Base-by-base conservation (phyloP, 2,329 filamentous ascomycete species). In the Neofusicoccum laricinum region DNA sequence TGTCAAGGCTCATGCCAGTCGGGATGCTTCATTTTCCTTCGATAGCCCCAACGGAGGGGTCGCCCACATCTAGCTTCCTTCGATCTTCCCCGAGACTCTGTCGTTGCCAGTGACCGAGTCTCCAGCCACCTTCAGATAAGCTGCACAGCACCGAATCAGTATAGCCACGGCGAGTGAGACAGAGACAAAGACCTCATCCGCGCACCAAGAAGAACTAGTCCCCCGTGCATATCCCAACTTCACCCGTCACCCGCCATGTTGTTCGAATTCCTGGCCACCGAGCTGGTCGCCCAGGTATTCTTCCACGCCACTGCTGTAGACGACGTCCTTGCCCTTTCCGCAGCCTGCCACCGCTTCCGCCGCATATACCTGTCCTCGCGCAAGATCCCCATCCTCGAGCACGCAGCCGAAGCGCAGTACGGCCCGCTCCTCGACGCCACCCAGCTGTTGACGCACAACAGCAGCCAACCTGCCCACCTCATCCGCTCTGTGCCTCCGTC, bases 381-480 rank as follows among this genome's bases (percentile, higher is more conserved):
- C 69, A 83, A 83, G 68, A 77, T 87, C 17, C 69, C 78, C 59
- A 85, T 87, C 61, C 80, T 88, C 62, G 78, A 81, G 65, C 71
- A 77, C 58, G 84, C 80, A 30, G 83, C 82, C 30, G 83, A 87
- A 70, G 71, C 75, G 36, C 83, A 88, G 70, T 86, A 82, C 68
- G 85, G 86, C 0, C 86, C 86, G 2, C 72, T 88, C 14, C 70
- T 84, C 64, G 85, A 88, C 71, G 81, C 85, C 65, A 79, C 85
- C 64, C 86, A 87, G 70, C 75, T 88, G 17, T 76, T 87, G 41
- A 88, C 86, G 17, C 83, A 87, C 71, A 88, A 88, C 68, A 76
- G 80, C 45, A 85, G 81, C 65, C 85, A 88, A 69, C 81, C 83
- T 3, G 84, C 83, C 2, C 86, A 88, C 70, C 67, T 84, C 38